These are phyloP conservation scores for Rhynchospora pubera DNA, from an alignment of 176 grass and related monocot genomes.

Conservation along the genomic window DNA sequence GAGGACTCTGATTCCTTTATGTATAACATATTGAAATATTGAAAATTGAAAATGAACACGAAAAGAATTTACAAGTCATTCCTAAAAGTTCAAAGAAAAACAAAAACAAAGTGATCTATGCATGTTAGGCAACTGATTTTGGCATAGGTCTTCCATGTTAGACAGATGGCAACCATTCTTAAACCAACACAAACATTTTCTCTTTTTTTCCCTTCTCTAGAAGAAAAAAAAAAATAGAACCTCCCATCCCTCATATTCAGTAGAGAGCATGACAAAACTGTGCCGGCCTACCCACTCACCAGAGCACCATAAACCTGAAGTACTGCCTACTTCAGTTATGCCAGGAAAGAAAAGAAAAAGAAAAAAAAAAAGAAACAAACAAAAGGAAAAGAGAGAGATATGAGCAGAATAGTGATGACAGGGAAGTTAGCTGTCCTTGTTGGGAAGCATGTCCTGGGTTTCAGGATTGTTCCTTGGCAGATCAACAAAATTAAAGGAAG, in stretches of 20 bases:
- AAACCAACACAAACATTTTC: too few species aligned
- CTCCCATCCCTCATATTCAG: neutral
- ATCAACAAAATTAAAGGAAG: constrained; percentile 27
- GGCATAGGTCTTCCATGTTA: too few species aligned
- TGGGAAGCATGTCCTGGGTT: constrained; percentile 3
- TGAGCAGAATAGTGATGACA: neutral
- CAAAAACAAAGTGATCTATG: too few species aligned
- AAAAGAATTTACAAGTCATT: too few species aligned
- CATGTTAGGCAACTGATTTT: too few species aligned
- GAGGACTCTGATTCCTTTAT: too few species aligned
- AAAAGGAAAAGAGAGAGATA: neutral
- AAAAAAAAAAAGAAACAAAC: neutral
- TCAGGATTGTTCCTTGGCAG: constrained; percentile 16
- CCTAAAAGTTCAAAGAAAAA: too few species aligned
- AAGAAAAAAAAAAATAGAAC: neutral
- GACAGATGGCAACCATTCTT: too few species aligned
- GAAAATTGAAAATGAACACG: too few species aligned
- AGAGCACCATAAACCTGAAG: neutral
- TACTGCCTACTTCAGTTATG: neutral
- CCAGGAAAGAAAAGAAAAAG: neutral
- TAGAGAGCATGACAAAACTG: constrained; percentile 11
- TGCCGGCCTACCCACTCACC: neutral
- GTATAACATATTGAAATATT: too few species aligned
- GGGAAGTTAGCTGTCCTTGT: constrained; percentile 25
- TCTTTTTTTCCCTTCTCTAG: neutral